phyloP scores from a whole-genome alignment of 2,329 filamentous ascomycete species.

The Microdochium trichocladiopsis region DNA sequence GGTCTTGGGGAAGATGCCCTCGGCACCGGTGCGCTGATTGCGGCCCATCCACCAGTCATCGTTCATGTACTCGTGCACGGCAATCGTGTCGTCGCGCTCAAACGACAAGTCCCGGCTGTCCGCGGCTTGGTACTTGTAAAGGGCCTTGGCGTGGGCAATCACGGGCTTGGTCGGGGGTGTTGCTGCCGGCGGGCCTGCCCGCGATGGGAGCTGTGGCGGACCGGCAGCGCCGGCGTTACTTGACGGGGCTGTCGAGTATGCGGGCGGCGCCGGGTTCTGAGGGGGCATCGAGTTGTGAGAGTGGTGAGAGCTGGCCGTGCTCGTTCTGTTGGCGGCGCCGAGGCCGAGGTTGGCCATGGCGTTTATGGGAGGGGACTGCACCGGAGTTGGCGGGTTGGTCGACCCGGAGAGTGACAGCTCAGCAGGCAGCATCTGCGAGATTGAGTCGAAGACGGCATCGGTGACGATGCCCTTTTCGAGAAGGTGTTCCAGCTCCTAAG shows the following conservation, averaged over 20 bases:
- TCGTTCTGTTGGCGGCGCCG: neutral
- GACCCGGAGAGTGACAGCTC: slow-evolving; percentile 54
- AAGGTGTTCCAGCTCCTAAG: slow-evolving; percentile 83
- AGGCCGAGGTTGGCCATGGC: slow-evolving; percentile 35
- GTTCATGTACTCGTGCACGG: slow-evolving; percentile 27
- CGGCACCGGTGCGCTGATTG: slow-evolving; percentile 72
- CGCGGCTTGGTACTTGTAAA: slow-evolving; percentile 75
- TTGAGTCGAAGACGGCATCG: slow-evolving; percentile 66
- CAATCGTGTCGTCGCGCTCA: neutral
- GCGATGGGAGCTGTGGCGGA: slow-evolving; percentile 18
- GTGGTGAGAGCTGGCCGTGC: neutral
- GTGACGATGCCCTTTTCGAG: slow-evolving; percentile 75
- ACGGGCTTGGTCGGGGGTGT: slow-evolving; percentile 43
- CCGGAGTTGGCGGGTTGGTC: slow-evolving; percentile 28
- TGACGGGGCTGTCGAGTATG: slow-evolving; percentile 27
- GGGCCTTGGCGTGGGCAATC: slow-evolving; percentile 67
- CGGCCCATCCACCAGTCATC: slow-evolving; percentile 93
- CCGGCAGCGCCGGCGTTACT: slow-evolving; percentile 45
- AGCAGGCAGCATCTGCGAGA: slow-evolving; percentile 66
- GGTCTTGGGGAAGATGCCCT: slow-evolving; percentile 92
- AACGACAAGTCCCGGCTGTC: slow-evolving; percentile 74
- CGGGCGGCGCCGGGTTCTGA: slow-evolving; percentile 21
- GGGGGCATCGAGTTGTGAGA: slow-evolving; percentile 1
- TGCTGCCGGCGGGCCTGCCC: slow-evolving; percentile 30
- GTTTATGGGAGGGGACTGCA: slow-evolving; percentile 23